A percentile compares a stretch with the other conserved stretches of the same genome.
Conservation (phyloP, 345 rosid species). For the Stellera chamaejasme region DNA sequence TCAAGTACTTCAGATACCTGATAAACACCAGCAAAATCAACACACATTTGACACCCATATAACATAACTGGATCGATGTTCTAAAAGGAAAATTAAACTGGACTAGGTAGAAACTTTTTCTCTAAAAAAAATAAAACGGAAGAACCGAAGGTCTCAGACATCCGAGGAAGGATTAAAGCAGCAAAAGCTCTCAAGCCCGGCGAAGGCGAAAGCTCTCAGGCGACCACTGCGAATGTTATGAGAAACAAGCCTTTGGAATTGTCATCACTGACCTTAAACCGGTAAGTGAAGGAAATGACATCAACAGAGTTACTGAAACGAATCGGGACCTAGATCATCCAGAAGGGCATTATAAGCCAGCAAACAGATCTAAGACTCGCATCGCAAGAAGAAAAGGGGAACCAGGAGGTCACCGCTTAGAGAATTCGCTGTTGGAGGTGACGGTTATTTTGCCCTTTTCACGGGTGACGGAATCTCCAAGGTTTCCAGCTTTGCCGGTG, state of each 20-base stretch:
- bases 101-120: no score
- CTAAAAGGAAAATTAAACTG: no score
- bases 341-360: background rate
- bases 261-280: constrained; percentile 7
- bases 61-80: background rate
- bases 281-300: no score
- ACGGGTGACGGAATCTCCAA: constrained; percentile 38
- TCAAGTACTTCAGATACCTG: constrained; percentile 54
- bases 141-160: constrained; percentile 13
- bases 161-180: constrained; percentile 21
- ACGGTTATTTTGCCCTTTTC: constrained; percentile 45
- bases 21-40: background rate
- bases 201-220: constrained; percentile 40
- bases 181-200: constrained; percentile 37
- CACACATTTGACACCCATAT: background rate
- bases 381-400: background rate
- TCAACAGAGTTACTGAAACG: no score
- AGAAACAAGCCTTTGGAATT: constrained; percentile 37
- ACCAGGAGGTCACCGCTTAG: constrained; percentile 35
- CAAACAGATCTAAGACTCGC: background rate
- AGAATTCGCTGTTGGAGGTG: constrained; percentile 45
- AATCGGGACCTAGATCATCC: no score
- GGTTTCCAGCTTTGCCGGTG: constrained; percentile 71
- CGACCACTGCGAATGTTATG: constrained; percentile 52
- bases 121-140: no score